phyloP scores from a whole-genome alignment of 2,329 filamentous ascomycete species.

The Diaporthe eres region DNA sequence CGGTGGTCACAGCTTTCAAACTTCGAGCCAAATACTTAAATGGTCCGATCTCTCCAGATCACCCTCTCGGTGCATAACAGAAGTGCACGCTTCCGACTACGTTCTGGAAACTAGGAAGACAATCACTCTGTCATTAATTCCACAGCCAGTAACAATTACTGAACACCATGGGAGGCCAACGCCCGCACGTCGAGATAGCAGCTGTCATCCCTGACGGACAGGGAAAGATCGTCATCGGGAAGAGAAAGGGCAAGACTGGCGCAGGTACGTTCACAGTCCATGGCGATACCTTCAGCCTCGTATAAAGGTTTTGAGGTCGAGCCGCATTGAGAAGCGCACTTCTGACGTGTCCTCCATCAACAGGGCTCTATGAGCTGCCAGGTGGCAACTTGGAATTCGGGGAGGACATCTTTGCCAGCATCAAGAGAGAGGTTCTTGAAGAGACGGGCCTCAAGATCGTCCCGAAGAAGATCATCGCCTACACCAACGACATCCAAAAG shows the following conservation, averaged over 20 bases:
- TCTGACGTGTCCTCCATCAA: not conserved
- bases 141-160: not conserved
- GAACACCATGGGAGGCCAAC: not conserved
- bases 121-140: no score
- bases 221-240: slow-evolving; percentile 58
- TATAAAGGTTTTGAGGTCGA: no score
- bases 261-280: slow-evolving; percentile 50
- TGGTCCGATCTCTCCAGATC: not conserved
- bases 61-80: no score
- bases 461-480: slow-evolving; percentile 66
- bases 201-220: slow-evolving; percentile 56
- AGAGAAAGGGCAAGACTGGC: slow-evolving; percentile 61
- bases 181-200: slow-evolving; percentile 60
- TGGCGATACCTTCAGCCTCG: fast-evolving
- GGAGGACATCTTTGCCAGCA: slow-evolving; percentile 74
- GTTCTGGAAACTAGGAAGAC: not conserved
- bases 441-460: slow-evolving; percentile 76
- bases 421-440: slow-evolving; percentile 76
- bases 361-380: slow-evolving; percentile 70
- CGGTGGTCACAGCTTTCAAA: not conserved
- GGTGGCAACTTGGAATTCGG: slow-evolving; percentile 82
- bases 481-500: slow-evolving; percentile 77
- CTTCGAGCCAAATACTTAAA: not conserved
- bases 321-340: not conserved
- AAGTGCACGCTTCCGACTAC: not conserved